These are phyloP conservation scores for Penicillium capsulatum DNA, from an alignment of 2,329 filamentous ascomycete genomes.

Conservation along the genomic window DNA sequence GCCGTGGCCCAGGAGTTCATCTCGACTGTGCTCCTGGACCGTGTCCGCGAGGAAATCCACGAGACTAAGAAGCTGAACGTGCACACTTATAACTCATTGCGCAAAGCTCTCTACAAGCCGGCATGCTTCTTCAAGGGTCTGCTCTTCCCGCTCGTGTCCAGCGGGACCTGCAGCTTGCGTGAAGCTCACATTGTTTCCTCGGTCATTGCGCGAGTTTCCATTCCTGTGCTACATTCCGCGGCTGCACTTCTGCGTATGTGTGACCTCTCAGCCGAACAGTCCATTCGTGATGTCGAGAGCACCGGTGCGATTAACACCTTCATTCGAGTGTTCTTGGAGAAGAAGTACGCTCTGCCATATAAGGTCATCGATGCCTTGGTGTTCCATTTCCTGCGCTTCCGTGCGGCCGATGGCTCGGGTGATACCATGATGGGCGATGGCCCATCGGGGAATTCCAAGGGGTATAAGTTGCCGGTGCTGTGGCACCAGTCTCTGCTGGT, in stretches of 20 bases:
- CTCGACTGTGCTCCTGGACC: constrained; percentile 79
- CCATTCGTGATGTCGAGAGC: constrained; percentile 69
- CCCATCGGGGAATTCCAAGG: constrained; percentile 45
- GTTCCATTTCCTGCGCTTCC: constrained; percentile 92
- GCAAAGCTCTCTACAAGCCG: constrained; percentile 90
- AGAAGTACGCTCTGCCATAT: constrained; percentile 93
- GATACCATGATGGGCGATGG: constrained; percentile 50
- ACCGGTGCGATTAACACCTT: constrained; percentile 93
- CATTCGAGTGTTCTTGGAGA: constrained; percentile 87
- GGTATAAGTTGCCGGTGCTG: constrained; percentile 74
- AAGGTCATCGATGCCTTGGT: constrained; percentile 92
- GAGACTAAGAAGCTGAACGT: constrained; percentile 94
- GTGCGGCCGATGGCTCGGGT: constrained; percentile 57
- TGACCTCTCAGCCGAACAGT: constrained; percentile 89
- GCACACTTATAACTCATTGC: constrained; percentile 88
- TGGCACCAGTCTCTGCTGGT: constrained; percentile 93
- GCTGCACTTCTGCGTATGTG: constrained; percentile 87
- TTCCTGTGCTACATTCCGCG: constrained; percentile 87
- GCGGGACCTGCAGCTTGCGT: constrained; percentile 82
- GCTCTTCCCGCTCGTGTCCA: constrained; percentile 80
- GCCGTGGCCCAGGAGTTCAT: constrained; percentile 78
- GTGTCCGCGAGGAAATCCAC: constrained; percentile 88
- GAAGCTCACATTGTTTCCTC: constrained; percentile 90
- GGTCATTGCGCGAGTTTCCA: constrained; percentile 76
- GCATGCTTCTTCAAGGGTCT: constrained; percentile 96